A percentile compares a stretch with the other conserved stretches of the same genome.
Conservation (phyloP, 768 basidiomycete species). For the Imleria badia region DNA sequence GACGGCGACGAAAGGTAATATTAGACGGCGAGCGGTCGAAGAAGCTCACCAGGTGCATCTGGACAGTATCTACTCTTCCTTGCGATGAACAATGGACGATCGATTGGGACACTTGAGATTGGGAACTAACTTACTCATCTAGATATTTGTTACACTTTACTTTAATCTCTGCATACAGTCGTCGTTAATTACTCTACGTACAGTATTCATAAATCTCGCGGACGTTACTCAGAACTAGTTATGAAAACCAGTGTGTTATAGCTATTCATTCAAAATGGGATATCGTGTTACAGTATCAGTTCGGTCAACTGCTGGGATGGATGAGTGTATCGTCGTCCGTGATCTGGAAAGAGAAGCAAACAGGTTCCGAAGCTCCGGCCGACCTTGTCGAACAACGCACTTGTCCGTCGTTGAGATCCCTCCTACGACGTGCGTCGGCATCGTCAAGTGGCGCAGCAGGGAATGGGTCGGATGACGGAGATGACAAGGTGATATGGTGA, state of each 20-base stretch:
- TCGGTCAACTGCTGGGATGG: background rate
- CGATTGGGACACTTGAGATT: background rate
- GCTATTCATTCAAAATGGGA: background rate
- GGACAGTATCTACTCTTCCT: conserved; percentile 52
- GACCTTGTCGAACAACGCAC: conserved; percentile 32
- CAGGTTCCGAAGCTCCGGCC: conserved; percentile 16
- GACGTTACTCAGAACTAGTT: background rate
- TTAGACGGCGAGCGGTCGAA: conserved; percentile 75
- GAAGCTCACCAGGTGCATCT: conserved; percentile 57
- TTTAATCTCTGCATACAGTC: conserved; percentile 9
- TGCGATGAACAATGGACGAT: conserved; percentile 11
- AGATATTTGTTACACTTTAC: conserved; percentile 3
- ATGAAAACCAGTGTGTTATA: conserved; percentile 7
- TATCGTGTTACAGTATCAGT: background rate
- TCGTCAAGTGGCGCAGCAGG: conserved; percentile 14
- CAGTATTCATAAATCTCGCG: conserved; percentile 7
- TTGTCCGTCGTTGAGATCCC: conserved; percentile 17
- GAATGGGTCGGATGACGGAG: conserved; percentile 15
- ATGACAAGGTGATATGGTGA: conserved; percentile 41
- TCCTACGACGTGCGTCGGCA: conserved; percentile 21
- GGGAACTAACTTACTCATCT: conserved; percentile 20
- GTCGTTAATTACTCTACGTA: conserved; percentile 21
- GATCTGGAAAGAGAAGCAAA: conserved; percentile 27
- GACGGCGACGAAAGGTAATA: conserved; percentile 81
- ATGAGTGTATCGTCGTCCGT: conserved; percentile 18